Percentiles rank a stretch among this genome's conserved stretches.
Evolutionary conservation across 768 basidiomycete species (phyloP).

Genomic region (Lactarius deliciosus): DNA sequence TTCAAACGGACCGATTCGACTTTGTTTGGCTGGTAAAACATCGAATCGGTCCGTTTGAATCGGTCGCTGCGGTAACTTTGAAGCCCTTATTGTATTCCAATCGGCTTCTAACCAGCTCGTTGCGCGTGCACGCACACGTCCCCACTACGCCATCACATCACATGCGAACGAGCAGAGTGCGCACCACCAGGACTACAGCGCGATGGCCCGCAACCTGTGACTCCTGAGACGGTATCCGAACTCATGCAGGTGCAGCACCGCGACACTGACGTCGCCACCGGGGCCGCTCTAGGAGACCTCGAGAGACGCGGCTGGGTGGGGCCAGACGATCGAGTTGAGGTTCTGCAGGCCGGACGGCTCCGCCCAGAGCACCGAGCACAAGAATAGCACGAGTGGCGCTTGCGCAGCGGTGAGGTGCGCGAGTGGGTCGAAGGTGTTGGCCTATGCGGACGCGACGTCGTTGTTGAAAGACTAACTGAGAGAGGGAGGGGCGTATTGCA

Average conservation of each 20-base stretch:
- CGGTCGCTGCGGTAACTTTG: too few species aligned
- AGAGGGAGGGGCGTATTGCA: constrained; percentile 30
- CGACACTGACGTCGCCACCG: constrained; percentile 37
- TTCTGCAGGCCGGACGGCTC: constrained; percentile 72
- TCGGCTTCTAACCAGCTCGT: neutral
- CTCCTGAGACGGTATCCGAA: constrained; percentile 37
- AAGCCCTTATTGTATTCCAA: too few species aligned
- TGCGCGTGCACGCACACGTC: neutral
- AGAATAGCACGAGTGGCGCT: constrained; percentile 44
- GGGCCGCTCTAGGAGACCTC: constrained; percentile 78
- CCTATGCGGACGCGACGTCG: constrained; percentile 26
- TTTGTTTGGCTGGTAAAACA: too few species aligned
- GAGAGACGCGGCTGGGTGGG: constrained; percentile 65
- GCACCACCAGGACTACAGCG: constrained; percentile 45
- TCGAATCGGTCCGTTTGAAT: too few species aligned
- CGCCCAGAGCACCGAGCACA: constrained; percentile 67
- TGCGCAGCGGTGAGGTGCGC: constrained; percentile 50
- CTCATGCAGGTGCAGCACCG: constrained; percentile 62
- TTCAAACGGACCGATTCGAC: too few species aligned
- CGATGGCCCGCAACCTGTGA: constrained; percentile 37
- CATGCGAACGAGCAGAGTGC: constrained; percentile 37
- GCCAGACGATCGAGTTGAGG: constrained; percentile 70
- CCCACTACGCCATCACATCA: neutral
- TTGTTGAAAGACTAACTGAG: too few species aligned
- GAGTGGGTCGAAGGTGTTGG: constrained; percentile 72